Evolutionary conservation across 2,329 filamentous ascomycete genomes (phyloP).

Genomic region (Sporothrix globosa): DNA sequence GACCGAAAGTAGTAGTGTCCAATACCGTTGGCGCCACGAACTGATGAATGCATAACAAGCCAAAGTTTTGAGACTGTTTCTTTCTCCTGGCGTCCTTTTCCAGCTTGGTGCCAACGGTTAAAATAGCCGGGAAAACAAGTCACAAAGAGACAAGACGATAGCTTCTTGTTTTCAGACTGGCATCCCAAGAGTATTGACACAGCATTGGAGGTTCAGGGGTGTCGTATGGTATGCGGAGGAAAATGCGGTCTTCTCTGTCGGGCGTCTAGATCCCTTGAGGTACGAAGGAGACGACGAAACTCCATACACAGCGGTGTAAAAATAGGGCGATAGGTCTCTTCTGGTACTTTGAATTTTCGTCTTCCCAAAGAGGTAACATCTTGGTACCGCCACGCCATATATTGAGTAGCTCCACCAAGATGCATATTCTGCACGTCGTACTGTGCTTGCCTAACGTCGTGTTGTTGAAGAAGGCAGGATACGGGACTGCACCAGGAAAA

Average conservation of each 20-base stretch:
- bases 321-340: neutral
- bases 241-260: neutral
- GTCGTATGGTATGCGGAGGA: neutral
- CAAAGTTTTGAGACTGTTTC: neutral
- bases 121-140: neutral
- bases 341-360: neutral
- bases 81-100: neutral
- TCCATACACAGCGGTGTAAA: neutral
- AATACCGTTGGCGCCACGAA: neutral
- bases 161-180: constrained; percentile 1
- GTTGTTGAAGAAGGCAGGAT: neutral
- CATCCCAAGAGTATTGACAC: neutral
- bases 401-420: neutral
- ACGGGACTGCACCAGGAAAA: neutral
- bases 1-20: neutral
- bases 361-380: neutral
- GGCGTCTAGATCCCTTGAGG: neutral
- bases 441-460: neutral
- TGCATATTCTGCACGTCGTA: neutral
- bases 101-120: neutral
- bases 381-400: neutral
- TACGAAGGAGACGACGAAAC: neutral
- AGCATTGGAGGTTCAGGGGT: neutral
- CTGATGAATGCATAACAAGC: neutral
- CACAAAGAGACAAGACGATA: neutral